Conservation (phyloP, 2,329 filamentous ascomycete genomes). For the Cercospora berteroae region DNA sequence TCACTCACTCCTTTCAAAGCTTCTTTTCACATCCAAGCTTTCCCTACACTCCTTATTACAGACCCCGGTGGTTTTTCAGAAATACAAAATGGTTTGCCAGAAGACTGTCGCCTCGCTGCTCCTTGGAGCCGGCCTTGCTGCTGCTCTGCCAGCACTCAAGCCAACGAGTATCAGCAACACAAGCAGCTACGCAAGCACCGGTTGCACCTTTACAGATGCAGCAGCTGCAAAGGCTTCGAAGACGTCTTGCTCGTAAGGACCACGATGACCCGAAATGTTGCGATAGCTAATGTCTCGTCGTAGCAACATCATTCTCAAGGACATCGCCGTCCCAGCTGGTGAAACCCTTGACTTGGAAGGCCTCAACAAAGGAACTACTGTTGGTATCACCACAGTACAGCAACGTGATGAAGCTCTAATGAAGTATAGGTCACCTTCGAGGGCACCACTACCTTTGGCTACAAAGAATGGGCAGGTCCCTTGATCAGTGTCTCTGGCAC, state of each 20-base stretch:
- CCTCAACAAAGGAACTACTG: conserved; percentile 43
- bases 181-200: not conserved
- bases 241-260: conserved; percentile 40
- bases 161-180: not conserved
- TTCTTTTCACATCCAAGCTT: conserved; percentile 15
- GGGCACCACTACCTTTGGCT: conserved; percentile 66
- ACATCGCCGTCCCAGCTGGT: conserved; percentile 42
- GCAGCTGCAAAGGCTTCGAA: conserved; percentile 35
- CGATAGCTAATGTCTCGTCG: not conserved
- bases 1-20: conserved; percentile 16
- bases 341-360: conserved; percentile 44
- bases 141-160: conserved; percentile 13
- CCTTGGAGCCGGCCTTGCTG: conserved; percentile 22
- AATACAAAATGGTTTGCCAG: conserved; percentile 21
- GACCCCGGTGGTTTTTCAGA: conserved; percentile 7
- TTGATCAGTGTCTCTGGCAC: conserved; percentile 61
- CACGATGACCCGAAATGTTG: not conserved
- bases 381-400: conserved; percentile 40
- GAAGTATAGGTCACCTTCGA: conserved; percentile 55
- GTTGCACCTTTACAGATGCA: conserved; percentile 26
- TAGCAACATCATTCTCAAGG: conserved; percentile 40
- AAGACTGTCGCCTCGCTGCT: conserved; percentile 22
- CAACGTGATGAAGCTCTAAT: conserved; percentile 30
- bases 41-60: conserved; percentile 4
- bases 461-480: conserved; percentile 64